phyloP scores from a whole-genome alignment of 495 filamentous ascomycete genomes.

The Penicillium herquei region DNA sequence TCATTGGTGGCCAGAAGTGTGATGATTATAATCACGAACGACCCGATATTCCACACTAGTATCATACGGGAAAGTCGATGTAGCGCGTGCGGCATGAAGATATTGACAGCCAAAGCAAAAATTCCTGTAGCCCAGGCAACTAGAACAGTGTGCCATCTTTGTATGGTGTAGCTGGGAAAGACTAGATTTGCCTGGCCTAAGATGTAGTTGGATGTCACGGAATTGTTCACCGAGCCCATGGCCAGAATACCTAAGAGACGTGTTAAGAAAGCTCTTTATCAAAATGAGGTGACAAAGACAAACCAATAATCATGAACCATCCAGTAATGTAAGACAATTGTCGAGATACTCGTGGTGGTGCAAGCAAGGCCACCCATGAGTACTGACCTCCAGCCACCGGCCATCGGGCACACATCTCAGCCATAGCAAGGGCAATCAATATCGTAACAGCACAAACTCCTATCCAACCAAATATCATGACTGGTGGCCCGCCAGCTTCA shows the following conservation, averaged over 20 bases:
- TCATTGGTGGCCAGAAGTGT: constrained; percentile 51
- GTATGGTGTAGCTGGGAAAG: constrained; percentile 44
- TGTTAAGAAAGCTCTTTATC: not conserved
- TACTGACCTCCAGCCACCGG: constrained; percentile 45
- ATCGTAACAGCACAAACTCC: constrained; percentile 39
- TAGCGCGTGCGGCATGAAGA: constrained; percentile 44
- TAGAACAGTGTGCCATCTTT: constrained; percentile 53
- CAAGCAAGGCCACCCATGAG: constrained; percentile 46
- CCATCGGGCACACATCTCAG: constrained; percentile 46
- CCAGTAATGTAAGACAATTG: constrained; percentile 38
- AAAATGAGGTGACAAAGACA: no score
- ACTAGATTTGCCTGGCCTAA: constrained; percentile 50
- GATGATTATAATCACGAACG: constrained; percentile 49
- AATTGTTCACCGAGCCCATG: constrained; percentile 55
- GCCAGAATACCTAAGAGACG: constrained; percentile 18
- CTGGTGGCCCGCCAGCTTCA: constrained; percentile 43
- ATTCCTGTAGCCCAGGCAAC: constrained; percentile 44
- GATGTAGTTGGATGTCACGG: constrained; percentile 50
- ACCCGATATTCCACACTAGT: constrained; percentile 50
- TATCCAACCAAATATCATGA: constrained; percentile 51
- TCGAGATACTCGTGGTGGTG: constrained; percentile 35
- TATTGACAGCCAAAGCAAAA: constrained; percentile 37
- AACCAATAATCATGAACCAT: constrained; percentile 31
- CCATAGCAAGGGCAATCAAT: constrained; percentile 46
- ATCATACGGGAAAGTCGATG: constrained; percentile 46